phyloP scores from a whole-genome alignment of 208 protist genomes.

The Acanthamoeba culbertsoni region DNA sequence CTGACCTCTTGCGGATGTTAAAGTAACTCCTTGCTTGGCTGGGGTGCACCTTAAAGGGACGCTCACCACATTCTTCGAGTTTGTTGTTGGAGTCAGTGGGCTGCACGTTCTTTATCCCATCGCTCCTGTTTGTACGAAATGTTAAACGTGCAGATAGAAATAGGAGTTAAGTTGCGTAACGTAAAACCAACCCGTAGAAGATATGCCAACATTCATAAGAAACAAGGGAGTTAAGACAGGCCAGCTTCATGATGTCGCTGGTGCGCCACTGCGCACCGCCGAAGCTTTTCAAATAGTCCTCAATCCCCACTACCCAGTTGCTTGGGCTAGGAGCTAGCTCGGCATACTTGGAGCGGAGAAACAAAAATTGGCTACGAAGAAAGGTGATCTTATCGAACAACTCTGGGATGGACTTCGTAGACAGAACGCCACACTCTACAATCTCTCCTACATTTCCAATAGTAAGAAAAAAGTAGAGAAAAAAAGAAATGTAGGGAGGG shows the following conservation, averaged over 20 bases:
- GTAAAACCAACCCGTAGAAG: neutral
- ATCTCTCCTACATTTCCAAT: neutral
- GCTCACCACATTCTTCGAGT: neutral
- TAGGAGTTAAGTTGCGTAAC: no score
- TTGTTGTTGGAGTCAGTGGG: neutral
- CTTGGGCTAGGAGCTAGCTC: no score
- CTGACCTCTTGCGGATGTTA: neutral
- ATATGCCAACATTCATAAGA: conserved; percentile 3
- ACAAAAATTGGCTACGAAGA: neutral
- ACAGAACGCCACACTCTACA: neutral
- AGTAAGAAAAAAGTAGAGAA: neutral
- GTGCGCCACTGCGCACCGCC: conserved; percentile 8
- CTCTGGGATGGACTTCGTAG: neutral
- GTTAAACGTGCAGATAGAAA: no score
- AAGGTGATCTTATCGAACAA: conserved; percentile 27
- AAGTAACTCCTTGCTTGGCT: conserved; percentile 7
- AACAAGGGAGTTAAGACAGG: neutral
- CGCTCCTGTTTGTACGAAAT: no score
- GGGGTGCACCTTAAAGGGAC: neutral
- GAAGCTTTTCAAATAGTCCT: conserved; percentile 39
- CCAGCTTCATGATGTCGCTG: conserved; percentile 42
- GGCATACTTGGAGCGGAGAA: neutral
- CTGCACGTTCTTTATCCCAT: neutral
- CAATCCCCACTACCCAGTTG: conserved; percentile 27
- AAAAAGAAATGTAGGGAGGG: neutral